A percentile compares a stretch with the other conserved stretches of the same genome.
Conservation (phyloP, 176 grass and related monocot genomes). For the Bothriochloa decipiens region DNA sequence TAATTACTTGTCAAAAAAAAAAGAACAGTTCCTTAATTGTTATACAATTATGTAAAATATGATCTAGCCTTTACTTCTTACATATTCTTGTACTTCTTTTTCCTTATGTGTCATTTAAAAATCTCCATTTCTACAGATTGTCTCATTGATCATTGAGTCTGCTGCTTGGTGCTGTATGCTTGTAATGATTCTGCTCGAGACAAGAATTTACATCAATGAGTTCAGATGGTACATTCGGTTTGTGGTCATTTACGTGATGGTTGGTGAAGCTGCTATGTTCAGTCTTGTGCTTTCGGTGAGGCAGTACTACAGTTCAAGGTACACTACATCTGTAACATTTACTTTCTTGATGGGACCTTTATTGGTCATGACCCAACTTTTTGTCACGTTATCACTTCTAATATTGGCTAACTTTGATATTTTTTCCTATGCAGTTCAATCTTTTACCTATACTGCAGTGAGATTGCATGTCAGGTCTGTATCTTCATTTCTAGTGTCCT, state of each 20-base stretch:
- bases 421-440: conserved; percentile 66
- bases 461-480: conserved; percentile 79
- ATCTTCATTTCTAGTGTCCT: conserved; percentile 20
- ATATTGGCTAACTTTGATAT: conserved; percentile 36
- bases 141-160: conserved; percentile 67
- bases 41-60: neutral
- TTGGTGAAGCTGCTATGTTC: conserved; percentile 83
- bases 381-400: conserved; percentile 23
- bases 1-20: no score
- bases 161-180: conserved; percentile 85
- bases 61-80: neutral
- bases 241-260: conserved; percentile 83
- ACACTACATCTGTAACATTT: conserved; percentile 39
- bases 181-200: conserved; percentile 76
- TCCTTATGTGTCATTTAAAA: conserved; percentile 30
- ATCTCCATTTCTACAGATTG: conserved; percentile 59
- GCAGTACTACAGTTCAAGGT: conserved; percentile 72
- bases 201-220: conserved; percentile 81
- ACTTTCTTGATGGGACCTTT: conserved; percentile 27
- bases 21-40: no score
- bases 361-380: conserved; percentile 2
- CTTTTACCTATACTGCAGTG: conserved; percentile 80
- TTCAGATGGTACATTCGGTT: conserved; percentile 96
- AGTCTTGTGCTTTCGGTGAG: conserved; percentile 77
- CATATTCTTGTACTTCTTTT: conserved; percentile 19